Evolutionary conservation across 371 early-diverging fungal genomes (phyloP).

Genomic region (Mucor saturninus): DNA sequence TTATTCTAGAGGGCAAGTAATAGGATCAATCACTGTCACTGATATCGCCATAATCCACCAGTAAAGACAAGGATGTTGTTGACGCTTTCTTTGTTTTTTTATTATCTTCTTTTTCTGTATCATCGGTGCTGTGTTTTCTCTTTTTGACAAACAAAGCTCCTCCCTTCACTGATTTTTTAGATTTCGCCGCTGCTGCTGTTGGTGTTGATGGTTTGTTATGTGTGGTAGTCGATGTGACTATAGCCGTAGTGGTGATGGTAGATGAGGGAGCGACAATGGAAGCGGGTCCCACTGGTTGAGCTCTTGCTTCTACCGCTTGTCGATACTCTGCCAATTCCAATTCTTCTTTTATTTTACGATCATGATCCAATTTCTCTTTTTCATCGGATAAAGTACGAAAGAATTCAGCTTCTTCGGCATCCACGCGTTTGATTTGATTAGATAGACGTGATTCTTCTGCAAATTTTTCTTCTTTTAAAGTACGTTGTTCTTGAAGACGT

Average conservation of each 20-base stretch:
- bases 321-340: conserved; percentile 68
- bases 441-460: conserved; percentile 70
- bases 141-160: conserved; percentile 18
- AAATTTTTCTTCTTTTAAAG: conserved; percentile 69
- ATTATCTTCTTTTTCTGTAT: conserved; percentile 18
- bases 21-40: conserved; percentile 21
- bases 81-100: conserved; percentile 3
- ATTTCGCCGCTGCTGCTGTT: not conserved
- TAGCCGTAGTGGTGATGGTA: not conserved
- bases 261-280: not conserved
- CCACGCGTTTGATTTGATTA: conserved; percentile 75
- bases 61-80: conserved; percentile 17
- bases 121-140: conserved; percentile 30
- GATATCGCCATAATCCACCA: conserved; percentile 43
- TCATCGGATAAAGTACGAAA: conserved; percentile 64
- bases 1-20: not conserved
- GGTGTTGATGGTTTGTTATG: conserved; percentile 1
- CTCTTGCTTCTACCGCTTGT: conserved; percentile 33
- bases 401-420: conserved; percentile 80
- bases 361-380: conserved; percentile 56
- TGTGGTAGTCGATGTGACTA: not conserved
- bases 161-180: conserved; percentile 19
- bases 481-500: conserved; percentile 75
- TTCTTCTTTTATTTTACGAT: conserved; percentile 58
- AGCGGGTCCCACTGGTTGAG: conserved; percentile 4